Conservation (phyloP, 257 asterid genomes). For the Ophiorrhiza pumila region DNA sequence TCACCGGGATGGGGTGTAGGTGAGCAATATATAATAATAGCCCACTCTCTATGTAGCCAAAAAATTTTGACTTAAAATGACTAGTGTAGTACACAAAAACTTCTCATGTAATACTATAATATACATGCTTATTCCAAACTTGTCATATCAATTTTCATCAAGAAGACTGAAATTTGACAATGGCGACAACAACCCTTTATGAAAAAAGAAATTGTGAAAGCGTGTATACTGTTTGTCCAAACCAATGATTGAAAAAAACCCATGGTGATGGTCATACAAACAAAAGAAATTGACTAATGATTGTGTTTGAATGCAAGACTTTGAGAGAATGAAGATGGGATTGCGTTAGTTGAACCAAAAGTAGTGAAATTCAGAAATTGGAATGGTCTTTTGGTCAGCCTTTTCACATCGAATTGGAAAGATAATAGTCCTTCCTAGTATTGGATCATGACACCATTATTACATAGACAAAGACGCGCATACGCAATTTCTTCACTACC, state of each 20-base stretch:
- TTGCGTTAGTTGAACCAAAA: conserved; percentile 17
- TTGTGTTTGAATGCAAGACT: background rate
- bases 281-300: background rate
- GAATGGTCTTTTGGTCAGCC: conserved; percentile 3
- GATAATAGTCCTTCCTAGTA: too few species aligned
- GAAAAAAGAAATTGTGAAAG: too few species aligned
- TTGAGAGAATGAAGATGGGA: background rate
- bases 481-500: too few species aligned
- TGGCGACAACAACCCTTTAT: background rate
- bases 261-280: background rate
- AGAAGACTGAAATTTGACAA: background rate
- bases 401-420: background rate
- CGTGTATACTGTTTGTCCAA: too few species aligned
- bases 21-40: conserved; percentile 7
- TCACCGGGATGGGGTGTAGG: background rate
- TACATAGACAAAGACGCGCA: background rate
- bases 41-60: background rate
- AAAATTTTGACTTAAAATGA: conserved; percentile 8
- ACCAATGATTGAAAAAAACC: too few species aligned
- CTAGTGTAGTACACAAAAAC: too few species aligned
- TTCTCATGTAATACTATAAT: too few species aligned
- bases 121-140: too few species aligned
- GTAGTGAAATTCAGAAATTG: background rate
- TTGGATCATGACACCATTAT: background rate
- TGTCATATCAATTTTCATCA: too few species aligned